Conservation (phyloP, 1,284 basidiomycete species). For the Xerocomus nothofagi region DNA sequence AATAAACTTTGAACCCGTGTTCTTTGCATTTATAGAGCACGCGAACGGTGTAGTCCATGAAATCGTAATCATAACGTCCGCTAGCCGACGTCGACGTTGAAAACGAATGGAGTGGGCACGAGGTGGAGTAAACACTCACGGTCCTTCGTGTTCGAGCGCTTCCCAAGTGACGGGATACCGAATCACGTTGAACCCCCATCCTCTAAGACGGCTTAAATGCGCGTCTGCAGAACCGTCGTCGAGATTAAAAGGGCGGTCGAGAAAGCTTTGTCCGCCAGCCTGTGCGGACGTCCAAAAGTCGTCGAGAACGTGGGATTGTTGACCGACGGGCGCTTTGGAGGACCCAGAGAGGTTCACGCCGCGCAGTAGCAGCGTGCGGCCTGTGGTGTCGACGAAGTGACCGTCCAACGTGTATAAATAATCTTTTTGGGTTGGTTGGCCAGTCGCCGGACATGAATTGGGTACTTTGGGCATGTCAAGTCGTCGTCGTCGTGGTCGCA, state of each 20-base stretch:
- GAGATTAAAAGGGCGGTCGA: conserved; percentile 77
- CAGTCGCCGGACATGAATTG: conserved; percentile 20
- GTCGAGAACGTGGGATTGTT: conserved; percentile 67
- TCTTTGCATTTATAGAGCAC: conserved; percentile 90
- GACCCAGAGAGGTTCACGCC: conserved; percentile 93
- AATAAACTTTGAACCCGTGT: conserved; percentile 91
- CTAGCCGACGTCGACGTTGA: conserved; percentile 41
- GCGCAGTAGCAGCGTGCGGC: conserved; percentile 83
- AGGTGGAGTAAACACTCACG: conserved; percentile 59
- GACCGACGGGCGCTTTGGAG: conserved; percentile 77
- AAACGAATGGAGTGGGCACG: not conserved
- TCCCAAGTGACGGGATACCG: conserved; percentile 96
- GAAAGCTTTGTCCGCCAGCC: conserved; percentile 69
- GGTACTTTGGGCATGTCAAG: conserved; percentile 26
- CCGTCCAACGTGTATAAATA: conserved; percentile 71
- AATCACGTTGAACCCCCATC: conserved; percentile 96
- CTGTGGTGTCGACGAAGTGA: conserved; percentile 83
- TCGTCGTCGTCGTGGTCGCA: conserved; percentile 4
- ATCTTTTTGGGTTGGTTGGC: conserved; percentile 9
- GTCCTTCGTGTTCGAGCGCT: conserved; percentile 88
- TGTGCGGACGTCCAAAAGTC: conserved; percentile 91
- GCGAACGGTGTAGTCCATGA: conserved; percentile 88
- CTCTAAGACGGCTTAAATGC: conserved; percentile 82
- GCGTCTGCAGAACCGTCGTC: conserved; percentile 85
- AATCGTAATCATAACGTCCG: conserved; percentile 88